Evolutionary conservation across 352 stramenopile genomes (phyloP).

Genomic region (Phytophthora syringae): DNA sequence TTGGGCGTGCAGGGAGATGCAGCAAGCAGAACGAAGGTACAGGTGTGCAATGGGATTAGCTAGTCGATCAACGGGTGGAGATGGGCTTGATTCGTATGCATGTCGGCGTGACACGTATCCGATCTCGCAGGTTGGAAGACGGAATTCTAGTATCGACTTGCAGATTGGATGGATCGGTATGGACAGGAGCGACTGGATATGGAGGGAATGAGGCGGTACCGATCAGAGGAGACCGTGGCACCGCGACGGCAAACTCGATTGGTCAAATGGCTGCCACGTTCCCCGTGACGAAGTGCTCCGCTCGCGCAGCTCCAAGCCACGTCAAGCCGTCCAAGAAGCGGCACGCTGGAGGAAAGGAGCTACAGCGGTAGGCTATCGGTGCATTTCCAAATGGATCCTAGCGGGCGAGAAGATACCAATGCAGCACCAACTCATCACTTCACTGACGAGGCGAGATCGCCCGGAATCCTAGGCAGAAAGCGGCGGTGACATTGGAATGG

Average conservation of each 20-base stretch:
- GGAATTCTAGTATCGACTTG: background rate
- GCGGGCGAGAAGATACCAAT: too few relatives aligned
- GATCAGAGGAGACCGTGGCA: background rate
- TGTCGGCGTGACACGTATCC: constrained; percentile 7
- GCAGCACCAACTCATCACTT: too few relatives aligned
- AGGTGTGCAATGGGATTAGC: constrained; percentile 16
- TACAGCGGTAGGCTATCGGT: too few relatives aligned
- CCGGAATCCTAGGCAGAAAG: too few relatives aligned
- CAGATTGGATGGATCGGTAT: background rate
- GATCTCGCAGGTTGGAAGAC: background rate
- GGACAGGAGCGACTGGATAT: too few relatives aligned
- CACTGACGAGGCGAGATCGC: too few relatives aligned
- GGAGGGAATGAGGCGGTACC: constrained; percentile 23
- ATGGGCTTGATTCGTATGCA: constrained; percentile 28
- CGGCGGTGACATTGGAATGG: too few relatives aligned
- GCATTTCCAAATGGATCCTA: too few relatives aligned
- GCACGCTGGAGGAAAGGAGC: too few relatives aligned
- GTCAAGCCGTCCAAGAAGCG: too few relatives aligned
- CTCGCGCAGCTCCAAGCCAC: constrained; percentile 3
- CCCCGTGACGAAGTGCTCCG: constrained; percentile 11
- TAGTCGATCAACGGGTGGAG: constrained; percentile 29
- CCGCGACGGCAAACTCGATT: constrained; percentile 7
- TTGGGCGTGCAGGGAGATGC: constrained; percentile 20
- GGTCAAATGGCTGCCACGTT: constrained; percentile 9
- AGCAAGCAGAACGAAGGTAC: constrained; percentile 4